Evolutionary conservation across 1,284 basidiomycete genomes (phyloP).

Genomic region (Trichosporon sp.): DNA sequence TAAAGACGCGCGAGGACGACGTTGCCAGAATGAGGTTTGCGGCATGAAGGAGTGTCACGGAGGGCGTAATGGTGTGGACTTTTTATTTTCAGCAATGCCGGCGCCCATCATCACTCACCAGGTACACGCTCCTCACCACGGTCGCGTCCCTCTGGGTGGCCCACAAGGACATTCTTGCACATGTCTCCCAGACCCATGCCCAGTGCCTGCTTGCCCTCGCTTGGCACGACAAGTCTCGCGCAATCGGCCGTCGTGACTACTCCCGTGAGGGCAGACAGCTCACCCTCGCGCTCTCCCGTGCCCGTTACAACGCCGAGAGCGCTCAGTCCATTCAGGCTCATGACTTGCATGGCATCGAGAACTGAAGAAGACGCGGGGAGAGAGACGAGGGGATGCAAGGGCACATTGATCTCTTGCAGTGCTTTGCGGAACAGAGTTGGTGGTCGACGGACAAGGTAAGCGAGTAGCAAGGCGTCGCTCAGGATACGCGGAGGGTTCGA

Average conservation of each 20-base stretch:
- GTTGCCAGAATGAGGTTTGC: constrained; percentile 48
- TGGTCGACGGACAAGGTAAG: constrained; percentile 37
- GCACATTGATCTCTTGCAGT: constrained; percentile 34
- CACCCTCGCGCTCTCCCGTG: constrained; percentile 27
- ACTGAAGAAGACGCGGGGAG: constrained; percentile 39
- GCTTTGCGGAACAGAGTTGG: constrained; percentile 36
- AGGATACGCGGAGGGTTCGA: constrained; percentile 34
- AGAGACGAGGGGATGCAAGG: constrained; percentile 44
- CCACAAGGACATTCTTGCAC: constrained; percentile 39
- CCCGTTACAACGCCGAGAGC: constrained; percentile 43
- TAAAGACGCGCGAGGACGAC: constrained; percentile 43
- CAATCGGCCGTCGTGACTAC: constrained; percentile 43
- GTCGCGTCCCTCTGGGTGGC: constrained; percentile 37
- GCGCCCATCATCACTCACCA: constrained; percentile 30
- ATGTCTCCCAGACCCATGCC: constrained; percentile 44
- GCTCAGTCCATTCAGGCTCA: constrained; percentile 42
- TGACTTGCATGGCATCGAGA: constrained; percentile 50
- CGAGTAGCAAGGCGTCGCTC: constrained; percentile 37
- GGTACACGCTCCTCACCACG: constrained; percentile 48
- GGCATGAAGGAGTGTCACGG: constrained; percentile 42
- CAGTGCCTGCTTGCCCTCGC: constrained; percentile 44
- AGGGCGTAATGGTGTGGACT: constrained; percentile 46
- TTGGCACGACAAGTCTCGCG: constrained; percentile 43
- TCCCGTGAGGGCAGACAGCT: constrained; percentile 33
- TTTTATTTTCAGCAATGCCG: not conserved